phyloP scores from a whole-genome alignment of 148 eudicot genomes.

The Gaultheria prostrata region DNA sequence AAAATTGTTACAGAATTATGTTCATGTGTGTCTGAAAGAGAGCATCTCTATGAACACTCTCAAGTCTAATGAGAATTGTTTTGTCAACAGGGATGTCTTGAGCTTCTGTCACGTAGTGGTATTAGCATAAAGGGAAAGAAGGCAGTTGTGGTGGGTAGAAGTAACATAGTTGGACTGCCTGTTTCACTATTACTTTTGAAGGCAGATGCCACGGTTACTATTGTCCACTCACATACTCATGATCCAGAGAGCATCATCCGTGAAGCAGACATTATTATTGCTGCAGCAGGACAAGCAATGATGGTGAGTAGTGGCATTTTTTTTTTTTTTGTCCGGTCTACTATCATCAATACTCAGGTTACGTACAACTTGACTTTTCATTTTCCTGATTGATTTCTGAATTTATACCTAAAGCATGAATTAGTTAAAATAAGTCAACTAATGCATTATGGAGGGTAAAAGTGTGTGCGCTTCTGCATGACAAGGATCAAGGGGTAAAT shows the following conservation, averaged over 20 bases:
- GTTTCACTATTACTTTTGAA: conserved; percentile 76
- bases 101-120: conserved; percentile 65
- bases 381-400: background rate
- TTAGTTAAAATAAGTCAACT: background rate
- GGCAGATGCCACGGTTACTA: conserved; percentile 88
- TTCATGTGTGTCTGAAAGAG: background rate
- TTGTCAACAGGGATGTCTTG: conserved; percentile 49
- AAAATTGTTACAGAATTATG: conserved; percentile 11
- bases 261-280: conserved; percentile 90
- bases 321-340: background rate
- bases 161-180: conserved; percentile 92
- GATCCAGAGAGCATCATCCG: conserved; percentile 73
- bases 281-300: conserved; percentile 96
- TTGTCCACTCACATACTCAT: conserved; percentile 83
- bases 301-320: conserved; percentile 48
- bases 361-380: background rate
- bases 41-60: background rate
- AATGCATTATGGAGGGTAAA: background rate
- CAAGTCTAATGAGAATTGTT: background rate
- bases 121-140: conserved; percentile 74
- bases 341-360: background rate
- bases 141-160: conserved; percentile 96
- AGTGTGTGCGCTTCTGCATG: background rate
- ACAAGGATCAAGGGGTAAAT: background rate
- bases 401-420: background rate